Percentiles rank a stretch among this genome's conserved stretches.
These are phyloP conservation scores for Acrodontium crateriforme DNA, from an alignment of 2,329 filamentous ascomycete species.

Conservation along the genomic window DNA sequence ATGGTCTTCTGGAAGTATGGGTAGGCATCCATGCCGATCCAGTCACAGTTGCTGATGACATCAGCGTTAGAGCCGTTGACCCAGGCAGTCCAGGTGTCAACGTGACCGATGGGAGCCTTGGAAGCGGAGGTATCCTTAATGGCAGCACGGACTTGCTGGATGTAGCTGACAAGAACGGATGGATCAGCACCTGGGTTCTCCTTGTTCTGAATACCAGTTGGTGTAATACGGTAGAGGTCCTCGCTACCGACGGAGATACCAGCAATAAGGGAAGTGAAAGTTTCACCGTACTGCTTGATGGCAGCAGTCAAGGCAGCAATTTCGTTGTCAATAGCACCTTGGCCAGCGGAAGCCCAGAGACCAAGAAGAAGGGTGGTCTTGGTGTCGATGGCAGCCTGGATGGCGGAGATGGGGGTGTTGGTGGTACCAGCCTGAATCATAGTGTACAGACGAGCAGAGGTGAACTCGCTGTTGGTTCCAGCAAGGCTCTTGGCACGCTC, in stretches of 20 bases:
- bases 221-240: slow-evolving; percentile 57
- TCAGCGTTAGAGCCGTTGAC: slow-evolving; percentile 57
- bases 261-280: slow-evolving; percentile 49
- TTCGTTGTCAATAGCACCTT: slow-evolving; percentile 53
- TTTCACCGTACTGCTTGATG: slow-evolving; percentile 51
- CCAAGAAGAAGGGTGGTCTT: slow-evolving; percentile 68
- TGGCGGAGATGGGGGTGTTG: slow-evolving; percentile 48
- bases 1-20: slow-evolving; percentile 66
- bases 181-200: slow-evolving; percentile 51
- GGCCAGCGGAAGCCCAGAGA: slow-evolving; percentile 49
- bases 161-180: slow-evolving; percentile 51
- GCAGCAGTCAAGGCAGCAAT: slow-evolving; percentile 56
- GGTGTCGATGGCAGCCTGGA: slow-evolving; percentile 70
- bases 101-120: slow-evolving; percentile 56
- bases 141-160: slow-evolving; percentile 50
- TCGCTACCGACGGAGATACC: slow-evolving; percentile 75
- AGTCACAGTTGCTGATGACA: slow-evolving; percentile 59
- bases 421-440: slow-evolving; percentile 56
- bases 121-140: slow-evolving; percentile 46
- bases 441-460: slow-evolving; percentile 59
- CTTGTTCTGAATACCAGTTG: slow-evolving; percentile 50
- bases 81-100: slow-evolving; percentile 71
- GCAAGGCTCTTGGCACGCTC: slow-evolving; percentile 48
- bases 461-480: slow-evolving; percentile 44
- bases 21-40: slow-evolving; percentile 62